Base-by-base conservation (phyloP, 108 stramenopile species). In the Nitzschia sp. region DNA sequence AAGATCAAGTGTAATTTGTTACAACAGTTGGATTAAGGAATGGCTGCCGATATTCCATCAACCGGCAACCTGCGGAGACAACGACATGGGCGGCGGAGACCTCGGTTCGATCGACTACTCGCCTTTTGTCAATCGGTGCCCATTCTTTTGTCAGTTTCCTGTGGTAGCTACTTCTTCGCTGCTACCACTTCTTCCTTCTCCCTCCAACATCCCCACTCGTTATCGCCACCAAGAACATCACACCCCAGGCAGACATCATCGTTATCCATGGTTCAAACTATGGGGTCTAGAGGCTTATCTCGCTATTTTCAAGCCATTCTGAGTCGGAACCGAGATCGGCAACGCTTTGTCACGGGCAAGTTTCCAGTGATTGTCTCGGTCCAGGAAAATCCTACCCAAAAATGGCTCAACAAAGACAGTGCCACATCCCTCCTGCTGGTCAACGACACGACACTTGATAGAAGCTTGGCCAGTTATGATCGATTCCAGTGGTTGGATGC, bases 401-500 rank as follows among this genome's bases (percentile, higher is more conserved):
- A 79, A 65, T 92, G 88, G 88, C 61, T 92, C 22, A 64, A 76
- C 30, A 23, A 33, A 48, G 21, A 60, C 29, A 27, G 41, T 21
- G 44, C 56, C 16, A 53, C 84, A 16, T 74, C 84, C 16, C 48
- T 77, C 48, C 68, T 92, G 19, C 69, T 82, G 17, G 72, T 92
- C 21, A 92, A 92, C 72, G 85, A 83, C 34, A 92, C 91, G 1
- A 75, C 70, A 30, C 61, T 87, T 30, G 83, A 84, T 57, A 69
- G 66, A 45, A 82, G 80, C 45, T 70, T 85, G 33, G 91, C 91
- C 35, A 76, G 73, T 13, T 86, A 79, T 56, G 83, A 88, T 73
- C 77, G 74, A 38, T 88, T 81, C 32, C 91, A 90, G 57, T 92
- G 91, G 91, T 54, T 89, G 1, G 85, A 88, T 33, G 81, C 75